Evolutionary conservation across 1,284 basidiomycete genomes (phyloP).

Genomic region (Phlebopus sp.): DNA sequence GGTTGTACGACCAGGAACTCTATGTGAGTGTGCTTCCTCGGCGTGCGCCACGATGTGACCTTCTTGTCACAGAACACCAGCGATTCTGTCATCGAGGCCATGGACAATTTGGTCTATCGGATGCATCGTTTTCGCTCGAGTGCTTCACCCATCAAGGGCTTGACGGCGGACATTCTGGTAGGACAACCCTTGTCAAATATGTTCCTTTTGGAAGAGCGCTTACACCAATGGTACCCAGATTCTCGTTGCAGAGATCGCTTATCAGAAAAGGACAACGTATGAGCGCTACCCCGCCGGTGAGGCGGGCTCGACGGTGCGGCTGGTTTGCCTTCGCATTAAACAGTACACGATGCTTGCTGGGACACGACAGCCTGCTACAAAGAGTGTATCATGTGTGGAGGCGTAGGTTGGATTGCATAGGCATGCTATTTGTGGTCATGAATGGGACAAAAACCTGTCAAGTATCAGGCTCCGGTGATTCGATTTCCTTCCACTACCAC

Average conservation of each 20-base stretch:
- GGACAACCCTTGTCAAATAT: slow-evolving; percentile 20
- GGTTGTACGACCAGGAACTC: slow-evolving; percentile 70
- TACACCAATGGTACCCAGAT: slow-evolving; percentile 42
- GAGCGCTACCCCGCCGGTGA: slow-evolving; percentile 45
- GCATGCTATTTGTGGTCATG: no score
- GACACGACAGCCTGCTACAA: no score
- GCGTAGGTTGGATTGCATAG: no score
- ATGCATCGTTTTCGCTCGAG: slow-evolving; percentile 76
- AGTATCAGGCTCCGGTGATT: no score
- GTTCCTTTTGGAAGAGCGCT: background rate
- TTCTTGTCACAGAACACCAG: slow-evolving; percentile 39
- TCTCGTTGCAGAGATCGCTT: slow-evolving; percentile 56
- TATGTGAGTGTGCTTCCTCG: slow-evolving; percentile 44
- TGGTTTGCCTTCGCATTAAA: slow-evolving; percentile 23
- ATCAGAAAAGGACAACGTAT: slow-evolving; percentile 44
- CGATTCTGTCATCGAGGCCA: slow-evolving; percentile 45
- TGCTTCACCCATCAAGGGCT: slow-evolving; percentile 76
- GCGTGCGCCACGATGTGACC: background rate
- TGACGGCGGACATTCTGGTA: slow-evolving; percentile 81
- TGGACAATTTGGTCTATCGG: slow-evolving; percentile 53
- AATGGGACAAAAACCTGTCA: no score
- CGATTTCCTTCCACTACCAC: no score
- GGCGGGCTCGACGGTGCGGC: slow-evolving; percentile 11
- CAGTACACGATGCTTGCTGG: slow-evolving; percentile 16
- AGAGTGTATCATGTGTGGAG: no score